A percentile compares a stretch with the other conserved stretches of the same genome.
phyloP scores from a whole-genome alignment of 1,284 basidiomycete species.

The Ustilago tritici region DNA sequence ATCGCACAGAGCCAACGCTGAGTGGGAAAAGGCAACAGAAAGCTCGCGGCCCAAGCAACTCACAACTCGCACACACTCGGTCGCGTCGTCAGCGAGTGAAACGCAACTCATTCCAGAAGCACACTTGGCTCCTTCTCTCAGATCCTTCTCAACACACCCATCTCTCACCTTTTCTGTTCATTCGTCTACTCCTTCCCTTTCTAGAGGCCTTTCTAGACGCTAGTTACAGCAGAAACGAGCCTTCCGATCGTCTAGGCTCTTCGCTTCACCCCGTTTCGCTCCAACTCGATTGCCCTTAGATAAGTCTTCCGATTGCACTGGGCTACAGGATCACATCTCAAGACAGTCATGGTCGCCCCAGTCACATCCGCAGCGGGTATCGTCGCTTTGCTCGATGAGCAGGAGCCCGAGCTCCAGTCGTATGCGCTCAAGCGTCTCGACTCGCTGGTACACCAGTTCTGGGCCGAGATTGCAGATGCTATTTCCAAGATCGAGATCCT shows the following conservation, averaged over 20 bases:
- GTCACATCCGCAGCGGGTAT: conserved; percentile 63
- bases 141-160: conserved; percentile 1
- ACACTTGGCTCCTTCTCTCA: conserved; percentile 6
- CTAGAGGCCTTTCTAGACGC: not conserved
- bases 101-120: conserved; percentile 9
- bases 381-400: conserved; percentile 67
- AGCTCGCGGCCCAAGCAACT: conserved; percentile 21
- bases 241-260: not conserved
- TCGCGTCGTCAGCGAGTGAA: conserved; percentile 43
- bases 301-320: not conserved
- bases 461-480: conserved; percentile 69
- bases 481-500: conserved; percentile 68
- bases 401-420: conserved; percentile 66
- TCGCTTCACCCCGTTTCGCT: not conserved
- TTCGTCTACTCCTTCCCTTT: not conserved
- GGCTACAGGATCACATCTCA: not conserved
- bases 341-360: conserved; percentile 45
- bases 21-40: conserved; percentile 5
- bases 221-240: not conserved
- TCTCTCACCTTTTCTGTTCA: not conserved
- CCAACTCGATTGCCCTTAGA: not conserved
- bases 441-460: conserved; percentile 65
- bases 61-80: conserved; percentile 7
- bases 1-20: conserved; percentile 24
- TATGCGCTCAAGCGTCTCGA: conserved; percentile 68